Evolutionary conservation across 768 basidiomycete genomes (phyloP), one percentile per base, ranked within the genome.

Genomic region (Leucocoprinus sp.): DNA sequence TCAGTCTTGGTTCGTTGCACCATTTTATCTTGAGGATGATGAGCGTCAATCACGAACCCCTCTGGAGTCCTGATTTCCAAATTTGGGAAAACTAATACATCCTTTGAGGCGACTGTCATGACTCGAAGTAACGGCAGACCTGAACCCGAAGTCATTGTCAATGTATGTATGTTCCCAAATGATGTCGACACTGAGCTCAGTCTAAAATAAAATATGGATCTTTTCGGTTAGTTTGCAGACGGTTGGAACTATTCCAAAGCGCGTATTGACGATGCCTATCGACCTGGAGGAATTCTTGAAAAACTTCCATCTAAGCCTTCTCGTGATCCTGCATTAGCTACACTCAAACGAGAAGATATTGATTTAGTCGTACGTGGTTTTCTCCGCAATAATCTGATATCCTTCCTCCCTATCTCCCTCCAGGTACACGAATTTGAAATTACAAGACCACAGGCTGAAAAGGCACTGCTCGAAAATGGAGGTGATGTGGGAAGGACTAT

Each of bases 361-460:
- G 81, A 85, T 40, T 51, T 83, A 6, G 73, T 85, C 39, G 83
- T 84, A 51, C 50, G 75, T 61, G 35, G 5, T 15, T 44, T 33
- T 18, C 26, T 44, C 11, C 39, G 23, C 31, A 44, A 8, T 21
- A 8, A 43, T 24, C 40, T 38, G 11, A 24, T 27, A 4, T 19
- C 44, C 14, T 39, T 35, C 11, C 33, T 42, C n/a, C 37, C 35
- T 37, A 7, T 33, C 15, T 36, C 8, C 5, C n/a, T 19, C 3
- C 41, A 82, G 82, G 68, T 82, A 8, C 66, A 70, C 50, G 82
- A 85, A 62, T 74, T 85, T 46, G 82, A 84, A 52, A 73, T 82
- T 42, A 56, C 79, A 1, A 69, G 74, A 39, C 52, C 62, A 3
- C 74, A 76, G 50, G 81, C 80, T 0, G 82, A 85, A 55, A 78